These are phyloP conservation scores for Xylona heveae DNA, from an alignment of 495 filamentous ascomycete species.

Conservation along the genomic window DNA sequence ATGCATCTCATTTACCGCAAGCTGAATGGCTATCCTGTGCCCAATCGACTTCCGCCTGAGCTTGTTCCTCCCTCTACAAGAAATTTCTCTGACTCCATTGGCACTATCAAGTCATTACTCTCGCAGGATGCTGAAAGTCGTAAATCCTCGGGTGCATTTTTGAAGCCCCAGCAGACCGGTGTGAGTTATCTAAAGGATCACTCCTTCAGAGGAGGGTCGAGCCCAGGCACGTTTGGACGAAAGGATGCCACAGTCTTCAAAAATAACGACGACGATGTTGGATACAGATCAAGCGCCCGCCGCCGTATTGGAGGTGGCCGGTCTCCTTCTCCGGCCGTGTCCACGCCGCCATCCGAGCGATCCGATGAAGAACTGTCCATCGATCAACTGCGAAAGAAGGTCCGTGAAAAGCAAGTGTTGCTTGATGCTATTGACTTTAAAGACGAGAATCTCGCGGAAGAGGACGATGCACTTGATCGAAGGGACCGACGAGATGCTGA, in stretches of 20 bases:
- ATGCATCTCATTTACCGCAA: slow-evolving; percentile 99
- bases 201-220: slow-evolving; percentile 50
- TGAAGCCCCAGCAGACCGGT: slow-evolving; percentile 89
- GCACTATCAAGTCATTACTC: slow-evolving; percentile 81
- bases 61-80: slow-evolving; percentile 91
- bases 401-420: slow-evolving; percentile 84
- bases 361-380: slow-evolving; percentile 63
- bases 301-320: slow-evolving; percentile 55
- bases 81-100: slow-evolving; percentile 79
- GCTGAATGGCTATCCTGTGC: slow-evolving; percentile 85
- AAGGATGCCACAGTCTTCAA: slow-evolving; percentile 96
- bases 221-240: slow-evolving; percentile 25
- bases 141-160: slow-evolving; percentile 62
- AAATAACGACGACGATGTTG: slow-evolving; percentile 76
- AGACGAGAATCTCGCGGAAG: slow-evolving; percentile 72
- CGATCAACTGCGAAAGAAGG: slow-evolving; percentile 80
- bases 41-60: slow-evolving; percentile 79
- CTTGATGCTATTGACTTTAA: slow-evolving; percentile 96
- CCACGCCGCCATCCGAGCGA: slow-evolving; percentile 46
- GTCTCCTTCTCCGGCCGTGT: slow-evolving; percentile 49
- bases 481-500: slow-evolving; percentile 83
- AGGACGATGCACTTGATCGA: slow-evolving; percentile 81
- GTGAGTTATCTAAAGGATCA: slow-evolving; percentile 93
- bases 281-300: slow-evolving; percentile 86
- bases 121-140: slow-evolving; percentile 70